A percentile compares a stretch with the other conserved stretches of the same genome.
Evolutionary conservation across 441 rosid genomes (phyloP).

Genomic region (Kokia cookei): DNA sequence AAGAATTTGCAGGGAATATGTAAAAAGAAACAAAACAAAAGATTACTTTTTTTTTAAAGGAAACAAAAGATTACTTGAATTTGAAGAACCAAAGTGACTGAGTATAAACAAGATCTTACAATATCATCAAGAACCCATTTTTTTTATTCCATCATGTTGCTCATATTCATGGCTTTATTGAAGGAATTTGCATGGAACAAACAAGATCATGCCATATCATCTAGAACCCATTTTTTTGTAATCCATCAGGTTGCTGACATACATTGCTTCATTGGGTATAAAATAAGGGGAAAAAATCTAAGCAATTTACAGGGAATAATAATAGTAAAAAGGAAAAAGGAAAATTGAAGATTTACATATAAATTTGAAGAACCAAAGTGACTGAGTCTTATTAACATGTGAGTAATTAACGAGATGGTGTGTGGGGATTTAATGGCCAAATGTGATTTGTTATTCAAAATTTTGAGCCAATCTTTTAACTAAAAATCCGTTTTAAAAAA

Average conservation of each 20-base stretch:
- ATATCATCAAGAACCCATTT: not conserved
- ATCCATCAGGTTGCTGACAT: not conserved
- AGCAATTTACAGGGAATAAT: not conserved
- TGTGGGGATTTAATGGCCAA: conserved; percentile 1
- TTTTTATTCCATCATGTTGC: not conserved
- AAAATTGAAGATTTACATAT: not conserved
- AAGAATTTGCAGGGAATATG: not conserved
- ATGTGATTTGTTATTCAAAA: conserved; percentile 4
- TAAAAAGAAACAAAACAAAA: no score
- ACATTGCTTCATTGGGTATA: not conserved
- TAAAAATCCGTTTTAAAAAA: not conserved
- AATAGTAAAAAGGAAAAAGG: no score
- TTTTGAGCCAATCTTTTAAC: conserved; percentile 11
- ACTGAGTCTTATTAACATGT: not conserved
- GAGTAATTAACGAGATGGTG: not conserved
- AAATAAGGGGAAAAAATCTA: not conserved
- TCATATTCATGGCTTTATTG: no score
- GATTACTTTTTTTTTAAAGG: no score
- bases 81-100: no score
- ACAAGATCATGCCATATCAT: not conserved
- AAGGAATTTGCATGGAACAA: not conserved
- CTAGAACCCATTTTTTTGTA: not conserved
- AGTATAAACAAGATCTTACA: no score
- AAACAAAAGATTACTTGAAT: no score
- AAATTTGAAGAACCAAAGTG: not conserved